Base-by-base conservation (phyloP, 2,329 filamentous ascomycete genomes). In the Alternaria sp. region DNA sequence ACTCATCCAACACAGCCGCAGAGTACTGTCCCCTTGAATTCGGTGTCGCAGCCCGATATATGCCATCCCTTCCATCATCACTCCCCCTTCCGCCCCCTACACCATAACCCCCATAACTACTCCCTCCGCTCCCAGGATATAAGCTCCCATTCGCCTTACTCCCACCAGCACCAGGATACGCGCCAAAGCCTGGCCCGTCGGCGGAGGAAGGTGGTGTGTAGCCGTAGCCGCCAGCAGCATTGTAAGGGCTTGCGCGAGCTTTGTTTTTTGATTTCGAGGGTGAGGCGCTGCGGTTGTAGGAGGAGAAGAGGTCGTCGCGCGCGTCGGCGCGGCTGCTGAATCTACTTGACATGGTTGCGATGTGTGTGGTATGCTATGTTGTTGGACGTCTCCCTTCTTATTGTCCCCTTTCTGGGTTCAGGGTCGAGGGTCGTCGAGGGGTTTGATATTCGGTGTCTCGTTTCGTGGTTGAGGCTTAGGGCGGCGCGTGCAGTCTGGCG, bases 1-100 rank as follows among this genome's bases (percentile, higher is more conserved):
- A 86, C 81, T 96, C 93, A 76, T 92, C 93, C 54, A 99, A 86
- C 48, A 97, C 93, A 20, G 94, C 91, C 72, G 96, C 91, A 75
- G 91, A 94, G 79, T 98, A 98, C 78, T 97, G 94, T 14, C 94
- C 94, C 75, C 90, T 92, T 11, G 75, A 75, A 70, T 83, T 82
- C 59, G 81, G 82, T 54, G 81, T 84, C 61, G 82, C 81, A 18
- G 70, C 57, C 18, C 81, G 61, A 57, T 78, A 83, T 0, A 36
- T 30, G 0, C 22, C 47, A 8, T 57, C 51, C 9, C 22, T 39
- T 1, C 32, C 58, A 26, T 52, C 47, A 9, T 26, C 9, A 39
- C 51, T 46, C 7, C 36, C 54, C 20, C 38, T 43, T 7, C 55
- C 51, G 11, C 51, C 59, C 9, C 62, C 59, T n/a, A 49, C 46